phyloP scores from a whole-genome alignment of 2,329 filamentous ascomycete genomes.

The Botryosphaeria agaves region DNA sequence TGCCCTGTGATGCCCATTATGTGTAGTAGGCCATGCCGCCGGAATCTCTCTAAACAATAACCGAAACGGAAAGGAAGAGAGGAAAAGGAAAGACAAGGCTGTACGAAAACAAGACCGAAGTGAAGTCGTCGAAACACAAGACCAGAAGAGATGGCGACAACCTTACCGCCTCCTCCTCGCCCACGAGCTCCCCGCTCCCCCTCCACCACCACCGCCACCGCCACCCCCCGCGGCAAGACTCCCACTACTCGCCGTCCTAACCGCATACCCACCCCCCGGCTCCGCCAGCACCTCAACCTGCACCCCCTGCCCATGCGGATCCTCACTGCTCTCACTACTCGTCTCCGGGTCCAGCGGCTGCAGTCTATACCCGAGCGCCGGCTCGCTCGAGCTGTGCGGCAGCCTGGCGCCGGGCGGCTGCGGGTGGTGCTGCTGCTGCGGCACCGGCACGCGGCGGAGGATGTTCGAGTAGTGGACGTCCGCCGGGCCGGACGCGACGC shows the following conservation, averaged over 20 bases:
- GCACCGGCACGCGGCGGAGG: conserved; percentile 10
- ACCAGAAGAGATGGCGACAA: no score
- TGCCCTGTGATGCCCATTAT: no score
- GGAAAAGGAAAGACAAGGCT: no score
- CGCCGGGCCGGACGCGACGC: conserved; percentile 15
- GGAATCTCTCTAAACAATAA: no score
- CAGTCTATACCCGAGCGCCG: conserved; percentile 7
- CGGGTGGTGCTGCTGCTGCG: conserved; percentile 1
- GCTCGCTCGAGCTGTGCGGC: conserved; percentile 8
- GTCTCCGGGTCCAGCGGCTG: conserved; percentile 5
- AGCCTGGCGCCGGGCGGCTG: conserved; percentile 3
- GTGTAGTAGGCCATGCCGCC: no score
- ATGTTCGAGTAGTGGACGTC: conserved; percentile 17
- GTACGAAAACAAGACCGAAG: no score
- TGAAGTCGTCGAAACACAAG: no score
- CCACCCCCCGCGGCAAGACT: no score
- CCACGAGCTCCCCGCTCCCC: no score
- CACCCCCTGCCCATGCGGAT: conserved; percentile 13
- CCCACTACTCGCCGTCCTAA: conserved; percentile 4
- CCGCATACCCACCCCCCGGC: conserved; percentile 7
- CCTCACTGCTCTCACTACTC: conserved; percentile 7
- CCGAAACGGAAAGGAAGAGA: no score
- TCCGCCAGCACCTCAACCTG: conserved; percentile 11
- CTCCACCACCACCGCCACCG: no score
- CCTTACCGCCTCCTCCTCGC: no score